Conservation (phyloP, 345 rosid species). For the Eucalyptus marginata region DNA sequence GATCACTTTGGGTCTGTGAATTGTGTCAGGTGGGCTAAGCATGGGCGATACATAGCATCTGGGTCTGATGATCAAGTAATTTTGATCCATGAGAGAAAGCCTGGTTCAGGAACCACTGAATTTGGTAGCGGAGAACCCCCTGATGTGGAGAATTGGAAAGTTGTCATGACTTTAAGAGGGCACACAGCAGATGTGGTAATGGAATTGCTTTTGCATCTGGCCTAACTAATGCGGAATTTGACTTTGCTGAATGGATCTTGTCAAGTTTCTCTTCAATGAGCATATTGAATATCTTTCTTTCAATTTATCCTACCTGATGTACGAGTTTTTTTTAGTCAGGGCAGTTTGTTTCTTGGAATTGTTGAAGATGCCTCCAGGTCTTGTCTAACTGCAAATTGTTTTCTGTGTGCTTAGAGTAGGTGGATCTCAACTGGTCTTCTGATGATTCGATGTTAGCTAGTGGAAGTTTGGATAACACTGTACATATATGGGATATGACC, state of each 20-base stretch:
- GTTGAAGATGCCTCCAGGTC: neutral
- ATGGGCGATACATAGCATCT: slow-evolving; percentile 80
- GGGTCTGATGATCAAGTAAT: slow-evolving; percentile 97
- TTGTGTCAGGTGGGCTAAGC: slow-evolving; percentile 99
- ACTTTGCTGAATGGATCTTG: neutral
- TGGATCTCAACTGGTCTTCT: slow-evolving; percentile 99
- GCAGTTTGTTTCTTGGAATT: neutral
- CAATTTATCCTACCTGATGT: neutral
- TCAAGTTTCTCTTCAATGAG: neutral
- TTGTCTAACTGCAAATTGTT: slow-evolving; percentile 16
- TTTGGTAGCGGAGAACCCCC: slow-evolving; percentile 99
- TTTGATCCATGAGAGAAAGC: slow-evolving; percentile 87
- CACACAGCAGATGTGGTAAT: slow-evolving; percentile 99
- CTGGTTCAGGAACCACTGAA: slow-evolving; percentile 95
- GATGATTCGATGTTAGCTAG: slow-evolving; percentile 95
- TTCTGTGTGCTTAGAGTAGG: slow-evolving; percentile 79
- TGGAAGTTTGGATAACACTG: slow-evolving; percentile 95
- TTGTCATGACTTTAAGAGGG: slow-evolving; percentile 89
- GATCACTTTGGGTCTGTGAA: slow-evolving; percentile 99
- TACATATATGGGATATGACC: slow-evolving; percentile 94
- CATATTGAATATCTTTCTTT: neutral
- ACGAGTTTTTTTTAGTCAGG: neutral
- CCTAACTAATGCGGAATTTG: neutral
- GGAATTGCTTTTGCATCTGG: neutral
- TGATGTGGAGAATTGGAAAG: slow-evolving; percentile 99